Conservation (phyloP, 176 grass and related monocot genomes). For the Typha latifolia region DNA sequence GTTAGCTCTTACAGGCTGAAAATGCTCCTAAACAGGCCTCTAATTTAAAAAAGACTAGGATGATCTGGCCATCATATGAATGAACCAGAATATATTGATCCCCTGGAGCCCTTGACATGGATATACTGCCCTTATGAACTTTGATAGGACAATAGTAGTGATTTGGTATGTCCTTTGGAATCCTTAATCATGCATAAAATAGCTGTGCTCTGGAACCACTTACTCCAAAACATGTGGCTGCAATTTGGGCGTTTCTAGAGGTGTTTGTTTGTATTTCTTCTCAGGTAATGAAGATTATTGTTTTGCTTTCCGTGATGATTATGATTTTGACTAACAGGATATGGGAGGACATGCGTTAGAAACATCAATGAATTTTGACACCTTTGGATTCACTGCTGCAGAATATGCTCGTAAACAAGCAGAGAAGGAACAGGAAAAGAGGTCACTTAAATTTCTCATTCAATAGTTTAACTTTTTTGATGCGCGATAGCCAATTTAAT, state of each 20-base stretch:
- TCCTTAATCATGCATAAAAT: too few relatives aligned
- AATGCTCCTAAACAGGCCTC: too few relatives aligned
- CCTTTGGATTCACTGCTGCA: constrained; percentile 86
- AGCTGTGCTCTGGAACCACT: too few relatives aligned
- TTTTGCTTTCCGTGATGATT: constrained; percentile 2
- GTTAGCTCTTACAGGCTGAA: too few relatives aligned
- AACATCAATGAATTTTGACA: constrained; percentile 90
- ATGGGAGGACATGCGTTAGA: constrained; percentile 82
- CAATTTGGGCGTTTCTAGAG: not conserved
- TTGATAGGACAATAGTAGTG: too few relatives aligned
- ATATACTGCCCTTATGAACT: too few relatives aligned
- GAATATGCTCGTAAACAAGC: constrained; percentile 71
- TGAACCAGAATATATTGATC: too few relatives aligned
- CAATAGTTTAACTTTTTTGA: constrained; percentile 1
- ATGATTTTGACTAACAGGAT: constrained; percentile 35
- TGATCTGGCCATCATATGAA: too few relatives aligned
- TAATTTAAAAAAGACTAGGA: too few relatives aligned
- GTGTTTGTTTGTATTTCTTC: not conserved
- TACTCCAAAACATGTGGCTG: not conserved
- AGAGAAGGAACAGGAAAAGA: constrained; percentile 75
- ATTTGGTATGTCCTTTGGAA: too few relatives aligned
- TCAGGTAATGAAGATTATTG: too few relatives aligned
- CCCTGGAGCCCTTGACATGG: too few relatives aligned
- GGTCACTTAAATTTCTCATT: constrained; percentile 40
- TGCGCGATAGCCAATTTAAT: not conserved